Evolutionary conservation across 345 rosid genomes (phyloP).

Genomic region (Barbarea vulgaris): DNA sequence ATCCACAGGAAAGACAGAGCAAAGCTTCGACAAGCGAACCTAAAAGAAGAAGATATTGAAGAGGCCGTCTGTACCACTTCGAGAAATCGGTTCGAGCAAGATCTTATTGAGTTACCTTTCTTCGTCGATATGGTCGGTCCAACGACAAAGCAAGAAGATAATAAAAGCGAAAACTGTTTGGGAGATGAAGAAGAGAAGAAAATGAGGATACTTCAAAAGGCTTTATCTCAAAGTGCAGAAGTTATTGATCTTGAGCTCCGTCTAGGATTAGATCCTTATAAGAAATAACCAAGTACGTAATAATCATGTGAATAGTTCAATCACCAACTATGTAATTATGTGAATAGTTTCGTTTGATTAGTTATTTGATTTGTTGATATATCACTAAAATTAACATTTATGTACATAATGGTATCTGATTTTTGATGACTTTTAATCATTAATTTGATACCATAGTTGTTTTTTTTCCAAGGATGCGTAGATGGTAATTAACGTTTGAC

Average conservation of each 20-base stretch:
- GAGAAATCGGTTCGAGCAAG: conserved; percentile 25
- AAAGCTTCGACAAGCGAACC: conserved; percentile 34
- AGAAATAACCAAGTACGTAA: conserved; percentile 35
- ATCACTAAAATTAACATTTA: conserved; percentile 22
- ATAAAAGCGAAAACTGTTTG: not conserved
- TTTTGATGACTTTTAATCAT: conserved; percentile 9
- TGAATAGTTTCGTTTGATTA: conserved; percentile 19
- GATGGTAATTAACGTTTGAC: not conserved
- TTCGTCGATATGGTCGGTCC: conserved; percentile 23
- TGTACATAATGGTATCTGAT: conserved; percentile 21
- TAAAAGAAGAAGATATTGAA: conserved; percentile 23
- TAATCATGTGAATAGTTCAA: conserved; percentile 7
- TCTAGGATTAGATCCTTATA: conserved; percentile 39
- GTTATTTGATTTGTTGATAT: conserved; percentile 17
- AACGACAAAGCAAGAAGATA: conserved; percentile 1
- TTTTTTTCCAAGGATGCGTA: not conserved
- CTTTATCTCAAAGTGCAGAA: conserved; percentile 33
- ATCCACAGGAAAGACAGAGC: conserved; percentile 70
- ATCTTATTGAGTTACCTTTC: conserved; percentile 31
- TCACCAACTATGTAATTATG: conserved; percentile 35
- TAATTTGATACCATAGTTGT: not conserved
- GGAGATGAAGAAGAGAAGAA: conserved; percentile 32
- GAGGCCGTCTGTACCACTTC: conserved; percentile 20
- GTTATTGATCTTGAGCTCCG: conserved; percentile 45
- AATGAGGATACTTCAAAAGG: not conserved